Evolutionary conservation across 140 eudicot species (phyloP).

Genomic region (Artemisia princeps): DNA sequence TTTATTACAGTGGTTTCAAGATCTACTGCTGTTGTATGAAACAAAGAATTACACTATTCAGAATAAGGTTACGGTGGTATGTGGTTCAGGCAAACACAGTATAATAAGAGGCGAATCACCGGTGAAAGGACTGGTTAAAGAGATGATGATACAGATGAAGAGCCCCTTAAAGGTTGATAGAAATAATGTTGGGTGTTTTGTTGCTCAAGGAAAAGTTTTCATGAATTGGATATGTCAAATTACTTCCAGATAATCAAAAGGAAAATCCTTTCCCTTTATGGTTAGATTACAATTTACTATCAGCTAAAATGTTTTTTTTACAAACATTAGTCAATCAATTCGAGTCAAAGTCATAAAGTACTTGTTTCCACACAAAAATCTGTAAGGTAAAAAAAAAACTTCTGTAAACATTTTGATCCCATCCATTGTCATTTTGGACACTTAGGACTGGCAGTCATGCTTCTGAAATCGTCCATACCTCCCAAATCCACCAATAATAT

Average conservation of each 20-base stretch:
- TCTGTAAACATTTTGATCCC: too few species aligned
- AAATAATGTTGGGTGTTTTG: conserved; percentile 63
- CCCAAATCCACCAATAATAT: too few species aligned
- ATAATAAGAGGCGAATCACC: conserved; percentile 57
- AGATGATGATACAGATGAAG: conserved; percentile 45
- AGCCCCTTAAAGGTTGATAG: conserved; percentile 68
- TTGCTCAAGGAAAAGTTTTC: conserved; percentile 56
- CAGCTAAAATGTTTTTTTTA: too few species aligned
- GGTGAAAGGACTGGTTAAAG: conserved; percentile 49
- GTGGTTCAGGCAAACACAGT: conserved; percentile 78
- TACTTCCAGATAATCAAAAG: background rate
- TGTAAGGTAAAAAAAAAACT: too few species aligned
- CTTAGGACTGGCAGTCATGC: too few species aligned
- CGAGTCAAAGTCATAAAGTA: too few species aligned
- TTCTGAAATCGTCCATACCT: too few species aligned
- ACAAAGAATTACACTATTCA: conserved; percentile 34
- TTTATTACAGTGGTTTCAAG: conserved; percentile 62
- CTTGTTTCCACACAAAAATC: too few species aligned
- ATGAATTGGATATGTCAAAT: conserved; percentile 46
- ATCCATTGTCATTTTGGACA: too few species aligned
- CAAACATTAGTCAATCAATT: too few species aligned
- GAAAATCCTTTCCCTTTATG: too few species aligned
- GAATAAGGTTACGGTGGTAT: conserved; percentile 47
- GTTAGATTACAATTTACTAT: too few species aligned
- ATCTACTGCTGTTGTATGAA: conserved; percentile 32